phyloP scores from a whole-genome alignment of 2,329 filamentous ascomycete genomes.

The Fusarium sp. region DNA sequence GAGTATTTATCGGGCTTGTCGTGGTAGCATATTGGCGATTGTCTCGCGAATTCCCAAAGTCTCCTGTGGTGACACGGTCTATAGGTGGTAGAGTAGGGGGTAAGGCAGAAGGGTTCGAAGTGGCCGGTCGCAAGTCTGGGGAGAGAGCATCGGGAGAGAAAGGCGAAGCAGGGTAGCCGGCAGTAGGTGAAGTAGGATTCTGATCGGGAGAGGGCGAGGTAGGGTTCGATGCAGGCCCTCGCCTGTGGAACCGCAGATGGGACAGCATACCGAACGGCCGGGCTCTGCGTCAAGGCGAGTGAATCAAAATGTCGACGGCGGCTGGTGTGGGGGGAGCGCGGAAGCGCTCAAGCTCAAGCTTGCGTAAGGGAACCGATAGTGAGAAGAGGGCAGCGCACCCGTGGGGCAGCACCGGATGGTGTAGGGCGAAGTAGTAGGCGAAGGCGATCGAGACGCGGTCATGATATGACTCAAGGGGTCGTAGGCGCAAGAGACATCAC shows the following conservation, averaged over 20 bases:
- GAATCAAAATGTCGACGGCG: constrained; percentile 43
- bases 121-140: constrained; percentile 54
- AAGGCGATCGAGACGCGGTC: constrained; percentile 45
- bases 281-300: constrained; percentile 40
- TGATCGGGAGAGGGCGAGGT: constrained; percentile 66
- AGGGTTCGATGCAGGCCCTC: constrained; percentile 66
- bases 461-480: constrained; percentile 49
- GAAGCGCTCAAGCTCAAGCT: constrained; percentile 29
- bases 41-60: constrained; percentile 48
- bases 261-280: constrained; percentile 59
- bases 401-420: constrained; percentile 40
- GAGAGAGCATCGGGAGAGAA: constrained; percentile 57
- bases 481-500: constrained; percentile 38
- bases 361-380: constrained; percentile 35
- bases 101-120: constrained; percentile 54
- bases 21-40: constrained; percentile 46
- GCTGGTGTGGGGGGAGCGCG: constrained; percentile 35
- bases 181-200: constrained; percentile 56
- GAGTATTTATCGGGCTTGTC: constrained; percentile 41
- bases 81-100: constrained; percentile 67
- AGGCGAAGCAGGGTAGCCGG: constrained; percentile 58
- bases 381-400: constrained; percentile 37
- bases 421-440: constrained; percentile 35
- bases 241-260: constrained; percentile 70
- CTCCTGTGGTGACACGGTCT: constrained; percentile 61